Conservation (phyloP, 2,329 filamentous ascomycete species). For the Beauveria sp. region DNA sequence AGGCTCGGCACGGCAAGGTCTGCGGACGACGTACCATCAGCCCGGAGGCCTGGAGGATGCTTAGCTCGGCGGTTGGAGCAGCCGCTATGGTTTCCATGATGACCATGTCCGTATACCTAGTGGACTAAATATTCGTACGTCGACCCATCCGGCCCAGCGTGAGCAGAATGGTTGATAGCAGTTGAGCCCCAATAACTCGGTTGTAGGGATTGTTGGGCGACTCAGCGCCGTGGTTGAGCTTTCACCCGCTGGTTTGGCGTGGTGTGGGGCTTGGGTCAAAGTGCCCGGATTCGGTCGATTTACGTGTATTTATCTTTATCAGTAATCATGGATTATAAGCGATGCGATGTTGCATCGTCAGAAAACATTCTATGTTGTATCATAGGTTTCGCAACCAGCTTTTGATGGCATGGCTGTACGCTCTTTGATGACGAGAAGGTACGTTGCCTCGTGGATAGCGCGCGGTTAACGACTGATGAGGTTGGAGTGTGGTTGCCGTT, state of each 20-base stretch:
- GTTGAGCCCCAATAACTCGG: too few relatives aligned
- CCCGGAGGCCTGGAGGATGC: constrained; percentile 19
- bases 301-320: too few relatives aligned
- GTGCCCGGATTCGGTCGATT: not conserved
- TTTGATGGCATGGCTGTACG: not conserved
- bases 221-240: not conserved
- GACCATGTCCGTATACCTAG: too few relatives aligned
- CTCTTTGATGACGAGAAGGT: not conserved
- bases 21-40: constrained; percentile 18
- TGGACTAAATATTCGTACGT: too few relatives aligned
- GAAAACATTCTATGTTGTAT: too few relatives aligned
- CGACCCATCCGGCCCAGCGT: not conserved
- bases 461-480: too few relatives aligned
- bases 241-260: not conserved
- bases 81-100: not conserved
- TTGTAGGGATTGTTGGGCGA: too few relatives aligned
- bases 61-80: constrained; percentile 11
- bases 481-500: too few relatives aligned
- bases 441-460: too few relatives aligned
- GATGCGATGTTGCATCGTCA: not conserved
- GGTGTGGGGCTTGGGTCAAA: not conserved
- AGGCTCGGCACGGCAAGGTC: not conserved
- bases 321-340: not conserved
- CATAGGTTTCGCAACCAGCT: not conserved
- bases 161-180: not conserved